Conservation (phyloP, 371 early-diverging fungal genomes). For the Actinomucor elegans region DNA sequence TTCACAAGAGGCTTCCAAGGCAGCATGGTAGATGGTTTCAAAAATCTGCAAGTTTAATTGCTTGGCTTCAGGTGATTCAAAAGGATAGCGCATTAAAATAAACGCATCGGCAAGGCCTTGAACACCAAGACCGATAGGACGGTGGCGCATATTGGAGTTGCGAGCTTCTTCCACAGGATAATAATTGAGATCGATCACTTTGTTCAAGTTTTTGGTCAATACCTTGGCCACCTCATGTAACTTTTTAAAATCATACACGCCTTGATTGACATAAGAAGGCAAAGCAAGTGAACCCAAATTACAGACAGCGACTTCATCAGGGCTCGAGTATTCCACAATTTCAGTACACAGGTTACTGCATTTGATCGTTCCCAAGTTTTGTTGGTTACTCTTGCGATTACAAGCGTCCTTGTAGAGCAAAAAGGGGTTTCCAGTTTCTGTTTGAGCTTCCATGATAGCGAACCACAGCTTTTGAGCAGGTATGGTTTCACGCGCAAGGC, state of each 20-base stretch:
- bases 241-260: slow-evolving; percentile 74
- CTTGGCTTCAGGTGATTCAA: slow-evolving; percentile 91
- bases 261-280: slow-evolving; percentile 81
- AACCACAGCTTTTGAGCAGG: slow-evolving; percentile 99
- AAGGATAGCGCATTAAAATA: slow-evolving; percentile 93
- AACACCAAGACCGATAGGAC: slow-evolving; percentile 99
- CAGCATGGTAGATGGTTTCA: slow-evolving; percentile 98
- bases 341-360: slow-evolving; percentile 88
- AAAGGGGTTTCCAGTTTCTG: slow-evolving; percentile 99
- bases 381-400: slow-evolving; percentile 97
- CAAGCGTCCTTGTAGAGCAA: slow-evolving; percentile 97
- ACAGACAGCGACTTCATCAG: slow-evolving; percentile 99
- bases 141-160: slow-evolving; percentile 90
- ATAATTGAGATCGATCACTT: slow-evolving; percentile 96
- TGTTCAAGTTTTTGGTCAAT: slow-evolving; percentile 93
- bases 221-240: slow-evolving; percentile 77
- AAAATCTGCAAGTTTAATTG: slow-evolving; percentile 92
- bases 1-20: slow-evolving; percentile 95
- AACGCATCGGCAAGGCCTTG: slow-evolving; percentile 99
- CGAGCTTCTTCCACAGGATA: slow-evolving; percentile 95
- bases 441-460: slow-evolving; percentile 97
- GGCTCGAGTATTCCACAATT: slow-evolving; percentile 94
- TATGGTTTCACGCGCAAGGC: slow-evolving; percentile 82
- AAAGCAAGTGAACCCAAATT: slow-evolving; percentile 98
- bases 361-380: slow-evolving; percentile 96